A percentile compares a stretch with the other conserved stretches of the same genome.
phyloP scores from a whole-genome alignment of 2,329 filamentous ascomycete species.

The Penicillium sp. region DNA sequence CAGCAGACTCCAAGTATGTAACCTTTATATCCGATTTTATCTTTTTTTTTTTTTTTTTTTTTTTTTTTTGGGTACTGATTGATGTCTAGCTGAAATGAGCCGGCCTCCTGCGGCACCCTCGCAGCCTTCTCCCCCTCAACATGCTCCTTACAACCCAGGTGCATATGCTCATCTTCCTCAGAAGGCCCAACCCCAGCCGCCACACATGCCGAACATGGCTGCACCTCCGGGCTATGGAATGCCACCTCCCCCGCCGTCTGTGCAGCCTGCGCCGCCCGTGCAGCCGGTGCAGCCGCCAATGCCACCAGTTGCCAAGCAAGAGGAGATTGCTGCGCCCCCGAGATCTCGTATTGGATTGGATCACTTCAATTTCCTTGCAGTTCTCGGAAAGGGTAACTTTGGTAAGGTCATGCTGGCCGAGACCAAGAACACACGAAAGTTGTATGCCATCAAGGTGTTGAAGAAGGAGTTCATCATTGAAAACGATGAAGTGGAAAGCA shows the following conservation, averaged over 20 bases:
- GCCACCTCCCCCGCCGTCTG: constrained; percentile 23
- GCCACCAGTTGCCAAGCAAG: constrained; percentile 21
- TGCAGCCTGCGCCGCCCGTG: too few species aligned
- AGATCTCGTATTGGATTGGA: constrained; percentile 82
- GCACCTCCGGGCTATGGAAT: constrained; percentile 26
- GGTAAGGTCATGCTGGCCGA: constrained; percentile 99
- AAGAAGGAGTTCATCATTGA: constrained; percentile 99
- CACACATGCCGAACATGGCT: constrained; percentile 1
- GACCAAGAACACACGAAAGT: constrained; percentile 84
- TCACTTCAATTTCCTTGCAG: constrained; percentile 98
- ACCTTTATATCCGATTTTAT: not conserved
- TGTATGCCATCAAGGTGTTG: constrained; percentile 97
- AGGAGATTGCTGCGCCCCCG: constrained; percentile 31
- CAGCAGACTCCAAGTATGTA: constrained; percentile 42
- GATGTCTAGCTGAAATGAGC: constrained; percentile 38
- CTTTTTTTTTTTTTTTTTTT: not conserved
- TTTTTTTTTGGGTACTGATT: constrained; percentile 19
- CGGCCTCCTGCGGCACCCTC: constrained; percentile 37
- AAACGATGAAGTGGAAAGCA: constrained; percentile 98
- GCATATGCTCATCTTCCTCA: constrained; percentile 41
- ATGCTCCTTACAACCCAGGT: constrained; percentile 47
- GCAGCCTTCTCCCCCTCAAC: constrained; percentile 41
- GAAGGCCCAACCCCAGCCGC: constrained; percentile 26
- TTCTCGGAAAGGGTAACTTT: constrained; percentile 98
- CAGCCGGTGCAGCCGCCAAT: constrained; percentile 10